Base-by-base conservation (phyloP, 2,329 filamentous ascomycete species). In the Chaetomium globosum region DNA sequence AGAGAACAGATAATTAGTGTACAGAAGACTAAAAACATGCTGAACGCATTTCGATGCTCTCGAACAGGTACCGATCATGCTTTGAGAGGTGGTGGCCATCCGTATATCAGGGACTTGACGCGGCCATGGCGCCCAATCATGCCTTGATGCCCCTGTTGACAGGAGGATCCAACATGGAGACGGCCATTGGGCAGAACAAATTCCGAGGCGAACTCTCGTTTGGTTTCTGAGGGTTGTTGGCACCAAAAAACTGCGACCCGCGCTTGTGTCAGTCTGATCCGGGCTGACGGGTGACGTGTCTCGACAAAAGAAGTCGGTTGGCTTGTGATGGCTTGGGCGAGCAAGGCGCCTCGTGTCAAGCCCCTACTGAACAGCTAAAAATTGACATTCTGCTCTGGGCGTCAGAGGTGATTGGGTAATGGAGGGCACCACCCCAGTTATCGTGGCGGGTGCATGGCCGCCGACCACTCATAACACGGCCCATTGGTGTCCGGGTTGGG, bases 211-310 rank as follows among this genome's bases (percentile, higher is more conserved):
- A 26, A 33, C 26, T 52, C 39, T 55, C 36, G 59, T n/a, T 19
- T 23, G 30, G 21, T 43, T 61, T 30, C 28, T 23, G 21, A 31
- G 23, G 33, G 8, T 31, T 61, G 51, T 8, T 33, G 51, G 51
- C 59, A 54, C 23, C 26, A 55, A 55, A 28, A 19, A 13, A 55
- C 6, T 43, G 36, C 51, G 46, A 10, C 54, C 6, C 19, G n/a
- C 49, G 49, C n/a, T 53, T 46, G 59, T 43, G 31, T 61, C 33
- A 54, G 36, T 33, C 51, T 21, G 59, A 31, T 21, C 23, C 13
- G 36, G 51, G 28, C 21, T 43, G 43, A 13, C 16, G 33, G 43
- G 52, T 53, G 52, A 63, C 60, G 60, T 63, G 60, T 63, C 60
- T 36, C 60, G 21, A 62, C 52, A 56, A 39, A 49, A 33, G 3